Evolutionary conservation across 2,329 filamentous ascomycete species (phyloP).

Genomic region (Colletotrichum viniferum): DNA sequence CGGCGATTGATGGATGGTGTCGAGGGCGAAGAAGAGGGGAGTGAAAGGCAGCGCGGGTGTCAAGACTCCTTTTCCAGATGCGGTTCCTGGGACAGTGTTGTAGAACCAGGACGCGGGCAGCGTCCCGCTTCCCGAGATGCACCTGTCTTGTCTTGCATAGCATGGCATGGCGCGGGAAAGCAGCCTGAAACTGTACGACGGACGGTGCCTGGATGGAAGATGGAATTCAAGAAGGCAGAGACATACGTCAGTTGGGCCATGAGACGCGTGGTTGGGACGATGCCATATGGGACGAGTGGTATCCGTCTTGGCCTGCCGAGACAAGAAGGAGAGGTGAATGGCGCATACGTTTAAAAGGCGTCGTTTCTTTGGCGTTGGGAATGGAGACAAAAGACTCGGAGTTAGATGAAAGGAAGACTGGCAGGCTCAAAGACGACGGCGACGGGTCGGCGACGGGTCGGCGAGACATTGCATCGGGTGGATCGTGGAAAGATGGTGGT

Average conservation of each 20-base stretch:
- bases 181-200: constrained; percentile 3
- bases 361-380: neutral
- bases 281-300: neutral
- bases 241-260: neutral
- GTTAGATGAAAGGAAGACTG: neutral
- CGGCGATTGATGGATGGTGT: neutral
- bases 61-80: neutral
- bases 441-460: neutral
- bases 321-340: neutral
- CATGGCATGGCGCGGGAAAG: neutral
- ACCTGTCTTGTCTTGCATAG: neutral
- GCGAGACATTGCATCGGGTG: constrained; percentile 3
- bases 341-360: neutral
- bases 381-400: neutral
- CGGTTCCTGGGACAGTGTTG: neutral
- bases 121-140: neutral
- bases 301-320: neutral
- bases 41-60: neutral
- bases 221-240: neutral
- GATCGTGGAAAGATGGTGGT: neutral
- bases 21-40: neutral
- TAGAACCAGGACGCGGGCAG: neutral
- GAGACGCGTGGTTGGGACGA: neutral
- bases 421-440: neutral
- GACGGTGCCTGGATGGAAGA: neutral